phyloP scores from a whole-genome alignment of 768 basidiomycete genomes.

The Phanerochaete carnosa region DNA sequence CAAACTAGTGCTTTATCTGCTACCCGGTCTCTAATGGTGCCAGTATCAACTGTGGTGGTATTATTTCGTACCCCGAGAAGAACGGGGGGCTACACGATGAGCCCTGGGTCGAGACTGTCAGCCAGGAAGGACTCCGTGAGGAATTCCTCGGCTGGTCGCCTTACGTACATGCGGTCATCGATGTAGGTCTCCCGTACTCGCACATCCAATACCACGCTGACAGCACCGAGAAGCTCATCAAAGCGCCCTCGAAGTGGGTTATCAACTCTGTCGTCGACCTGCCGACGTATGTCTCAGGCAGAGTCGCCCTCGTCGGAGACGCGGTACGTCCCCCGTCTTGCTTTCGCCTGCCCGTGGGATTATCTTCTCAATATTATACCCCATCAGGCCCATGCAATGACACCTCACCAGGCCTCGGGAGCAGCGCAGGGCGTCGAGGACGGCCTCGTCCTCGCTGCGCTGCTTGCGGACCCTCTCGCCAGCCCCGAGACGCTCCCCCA shows the following conservation, averaged over 20 bases:
- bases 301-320: slow-evolving; percentile 25
- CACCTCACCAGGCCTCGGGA: slow-evolving; percentile 15
- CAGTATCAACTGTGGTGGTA: slow-evolving; percentile 21
- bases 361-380: no score
- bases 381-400: slow-evolving; percentile 18
- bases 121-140: slow-evolving; percentile 15
- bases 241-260: slow-evolving; percentile 18
- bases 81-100: slow-evolving; percentile 19
- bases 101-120: slow-evolving; percentile 14
- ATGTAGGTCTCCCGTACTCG: slow-evolving; percentile 16
- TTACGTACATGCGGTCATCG: slow-evolving; percentile 14
- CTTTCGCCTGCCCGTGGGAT: background rate
- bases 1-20: slow-evolving; percentile 32
- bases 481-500: slow-evolving; percentile 17
- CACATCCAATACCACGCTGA: background rate
- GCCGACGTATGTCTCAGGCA: slow-evolving; percentile 21
- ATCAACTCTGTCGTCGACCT: slow-evolving; percentile 18
- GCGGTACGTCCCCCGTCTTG: slow-evolving; percentile 18
- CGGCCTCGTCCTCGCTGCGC: background rate
- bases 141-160: slow-evolving; percentile 21
- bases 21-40: slow-evolving; percentile 23
- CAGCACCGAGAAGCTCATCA: slow-evolving; percentile 8
- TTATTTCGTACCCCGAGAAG: slow-evolving; percentile 14
- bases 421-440: slow-evolving; percentile 15
- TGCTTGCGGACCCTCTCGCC: background rate